These are phyloP conservation scores for Coemansia sp. DNA, from an alignment of 192 early-diverging fungal species.

Conservation along the genomic window DNA sequence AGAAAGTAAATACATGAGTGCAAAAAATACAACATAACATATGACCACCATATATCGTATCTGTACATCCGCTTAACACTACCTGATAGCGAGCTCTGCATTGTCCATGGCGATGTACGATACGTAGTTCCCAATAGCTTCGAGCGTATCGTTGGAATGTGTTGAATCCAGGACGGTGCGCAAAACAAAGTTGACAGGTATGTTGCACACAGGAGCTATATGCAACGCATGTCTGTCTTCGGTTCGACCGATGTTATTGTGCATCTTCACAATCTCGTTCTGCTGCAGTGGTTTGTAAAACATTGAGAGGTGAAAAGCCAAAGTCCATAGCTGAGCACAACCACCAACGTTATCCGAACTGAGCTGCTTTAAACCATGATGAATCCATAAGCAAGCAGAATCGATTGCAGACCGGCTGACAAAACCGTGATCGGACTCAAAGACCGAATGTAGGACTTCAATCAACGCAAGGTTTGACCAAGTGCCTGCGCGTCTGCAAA, in stretches of 20 bases:
- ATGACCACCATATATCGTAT: not conserved
- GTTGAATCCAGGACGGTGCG: conserved; percentile 5
- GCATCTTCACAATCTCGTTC: conserved; percentile 21
- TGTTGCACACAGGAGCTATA: not conserved
- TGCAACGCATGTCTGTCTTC: conserved; percentile 4
- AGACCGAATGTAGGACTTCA: conserved; percentile 13
- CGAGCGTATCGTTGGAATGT: conserved; percentile 10
- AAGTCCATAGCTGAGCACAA: conserved; percentile 36
- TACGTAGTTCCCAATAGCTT: conserved; percentile 14
- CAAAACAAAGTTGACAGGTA: conserved; percentile 24
- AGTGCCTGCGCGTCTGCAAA: conserved; percentile 8
- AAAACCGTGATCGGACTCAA: not conserved
- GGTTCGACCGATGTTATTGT: conserved; percentile 8
- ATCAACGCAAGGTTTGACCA: conserved; percentile 33
- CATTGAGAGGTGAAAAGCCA: conserved; percentile 20
- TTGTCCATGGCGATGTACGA: conserved; percentile 11
- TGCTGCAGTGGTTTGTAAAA: conserved; percentile 6
- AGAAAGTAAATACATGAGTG: not conserved
- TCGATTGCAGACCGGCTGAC: not conserved
- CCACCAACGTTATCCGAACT: conserved; percentile 2
- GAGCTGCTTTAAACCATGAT: conserved; percentile 17
- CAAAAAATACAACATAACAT: not conserved
- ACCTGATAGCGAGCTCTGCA: conserved; percentile 40
- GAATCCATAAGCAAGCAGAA: conserved; percentile 23
- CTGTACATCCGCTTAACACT: conserved; percentile 16